Conservation (phyloP, 73 alveolate species). For the Stentor roeselii region DNA sequence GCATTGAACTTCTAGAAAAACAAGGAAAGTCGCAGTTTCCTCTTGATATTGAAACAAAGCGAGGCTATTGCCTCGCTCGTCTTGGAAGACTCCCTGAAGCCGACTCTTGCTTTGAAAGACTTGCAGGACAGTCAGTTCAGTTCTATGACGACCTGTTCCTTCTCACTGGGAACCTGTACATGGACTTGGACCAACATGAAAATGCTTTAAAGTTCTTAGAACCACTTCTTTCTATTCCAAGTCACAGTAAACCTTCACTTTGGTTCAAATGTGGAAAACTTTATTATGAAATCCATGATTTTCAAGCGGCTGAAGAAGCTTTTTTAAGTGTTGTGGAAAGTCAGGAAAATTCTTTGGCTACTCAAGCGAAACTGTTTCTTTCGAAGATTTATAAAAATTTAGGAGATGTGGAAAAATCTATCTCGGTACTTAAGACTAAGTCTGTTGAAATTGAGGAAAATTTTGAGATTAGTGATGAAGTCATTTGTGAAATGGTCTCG, state of each 20-base stretch:
- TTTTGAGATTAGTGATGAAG: not conserved
- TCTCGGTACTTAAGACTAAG: not conserved
- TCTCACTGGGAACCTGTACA: not conserved
- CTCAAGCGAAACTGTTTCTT: not conserved
- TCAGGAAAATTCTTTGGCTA: not conserved
- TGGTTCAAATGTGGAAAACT: constrained; percentile 18
- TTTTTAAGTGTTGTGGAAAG: not conserved
- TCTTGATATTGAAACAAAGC: not conserved
- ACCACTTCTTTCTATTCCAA: not conserved
- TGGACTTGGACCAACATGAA: not conserved
- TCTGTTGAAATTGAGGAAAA: not conserved
- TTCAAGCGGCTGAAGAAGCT: constrained; percentile 9
- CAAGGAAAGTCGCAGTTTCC: not conserved
- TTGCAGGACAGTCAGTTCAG: not conserved
- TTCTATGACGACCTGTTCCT: not conserved
- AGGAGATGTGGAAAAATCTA: constrained; percentile 12
- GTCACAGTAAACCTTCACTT: not conserved
- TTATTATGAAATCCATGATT: constrained; percentile 9
- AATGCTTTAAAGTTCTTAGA: not conserved
- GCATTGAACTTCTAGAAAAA: constrained; percentile 14
- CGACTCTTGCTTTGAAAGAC: constrained; percentile 17
- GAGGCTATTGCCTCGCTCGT: constrained; percentile 9
- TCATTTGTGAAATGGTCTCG: not conserved
- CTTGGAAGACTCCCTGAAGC: constrained; percentile 19
- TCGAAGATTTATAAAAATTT: not conserved